These are phyloP conservation scores for Urostyla sp. DNA, from an alignment of 73 alveolate species.

Conservation along the genomic window DNA sequence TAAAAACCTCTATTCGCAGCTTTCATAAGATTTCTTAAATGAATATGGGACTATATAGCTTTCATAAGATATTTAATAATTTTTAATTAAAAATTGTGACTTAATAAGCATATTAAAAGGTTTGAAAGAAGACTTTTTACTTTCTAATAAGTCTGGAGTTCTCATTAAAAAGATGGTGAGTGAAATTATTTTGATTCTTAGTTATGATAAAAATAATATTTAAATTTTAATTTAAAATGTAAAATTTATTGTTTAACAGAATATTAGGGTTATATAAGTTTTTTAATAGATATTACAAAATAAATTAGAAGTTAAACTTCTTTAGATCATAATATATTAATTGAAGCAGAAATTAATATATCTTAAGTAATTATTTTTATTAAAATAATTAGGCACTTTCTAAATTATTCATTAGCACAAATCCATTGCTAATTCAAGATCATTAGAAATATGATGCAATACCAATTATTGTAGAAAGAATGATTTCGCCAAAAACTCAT, in stretches of 20 bases:
- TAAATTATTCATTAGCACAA: constrained; percentile 20
- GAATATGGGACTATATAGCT: constrained; percentile 23
- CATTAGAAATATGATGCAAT: constrained; percentile 27
- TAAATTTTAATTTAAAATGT: constrained; percentile 15
- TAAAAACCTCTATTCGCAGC: constrained; percentile 1
- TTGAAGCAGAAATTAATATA: constrained; percentile 47
- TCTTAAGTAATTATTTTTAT: constrained; percentile 9
- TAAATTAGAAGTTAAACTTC: constrained; percentile 10
- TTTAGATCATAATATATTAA: constrained; percentile 1
- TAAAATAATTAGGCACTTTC: constrained; percentile 9
- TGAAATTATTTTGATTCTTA: constrained; percentile 3
- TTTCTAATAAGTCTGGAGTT: constrained; percentile 17
- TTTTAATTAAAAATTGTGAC: constrained; percentile 1
- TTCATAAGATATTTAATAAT: not conserved
- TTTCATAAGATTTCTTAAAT: constrained; percentile 7
- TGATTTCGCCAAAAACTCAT: constrained; percentile 8
- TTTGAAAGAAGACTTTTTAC: not conserved
- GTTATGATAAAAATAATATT: constrained; percentile 1
- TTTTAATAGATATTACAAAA: constrained; percentile 9
- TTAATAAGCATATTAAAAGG: constrained; percentile 4
- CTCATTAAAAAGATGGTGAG: constrained; percentile 12
- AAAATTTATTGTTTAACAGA: not conserved
- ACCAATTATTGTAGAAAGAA: not conserved
- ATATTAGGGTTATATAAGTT: constrained; percentile 21
- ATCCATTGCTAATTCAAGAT: constrained; percentile 24